A percentile compares a stretch with the other conserved stretches of the same genome.
phyloP scores from a whole-genome alignment of 164 flowering plant species.

The Paratinospora sagittata region DNA sequence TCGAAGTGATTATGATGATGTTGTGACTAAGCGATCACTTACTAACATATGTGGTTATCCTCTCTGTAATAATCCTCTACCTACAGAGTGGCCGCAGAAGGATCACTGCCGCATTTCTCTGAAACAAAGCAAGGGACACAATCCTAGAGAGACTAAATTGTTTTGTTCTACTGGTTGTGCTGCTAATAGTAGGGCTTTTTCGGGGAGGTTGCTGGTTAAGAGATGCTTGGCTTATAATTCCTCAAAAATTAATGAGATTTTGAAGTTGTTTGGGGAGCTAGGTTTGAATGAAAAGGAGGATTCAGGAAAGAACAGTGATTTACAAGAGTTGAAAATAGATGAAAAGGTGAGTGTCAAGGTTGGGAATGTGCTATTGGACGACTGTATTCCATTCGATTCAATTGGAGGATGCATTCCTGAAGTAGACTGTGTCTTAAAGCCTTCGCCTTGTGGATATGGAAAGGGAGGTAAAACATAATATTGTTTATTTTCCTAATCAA shows the following conservation, averaged over 20 bases:
- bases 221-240: slow-evolving; percentile 31
- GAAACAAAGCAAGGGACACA: slow-evolving; percentile 75
- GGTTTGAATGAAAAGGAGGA: slow-evolving; percentile 17
- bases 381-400: slow-evolving; percentile 72
- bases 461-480: slow-evolving; percentile 30
- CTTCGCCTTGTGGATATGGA: slow-evolving; percentile 5
- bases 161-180: slow-evolving; percentile 65
- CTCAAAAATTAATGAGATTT: slow-evolving; percentile 35
- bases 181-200: slow-evolving; percentile 50
- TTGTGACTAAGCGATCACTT: slow-evolving; percentile 72
- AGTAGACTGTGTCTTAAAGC: slow-evolving; percentile 21
- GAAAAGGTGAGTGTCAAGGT: slow-evolving; percentile 54
- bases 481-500: neutral
- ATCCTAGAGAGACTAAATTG: slow-evolving; percentile 57
- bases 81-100: slow-evolving; percentile 27
- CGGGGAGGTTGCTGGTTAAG: slow-evolving; percentile 42
- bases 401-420: slow-evolving; percentile 88
- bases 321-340: slow-evolving; percentile 46
- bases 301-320: slow-evolving; percentile 32
- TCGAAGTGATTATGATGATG: slow-evolving; percentile 61
- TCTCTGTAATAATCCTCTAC: slow-evolving; percentile 52
- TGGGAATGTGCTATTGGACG: slow-evolving; percentile 40
- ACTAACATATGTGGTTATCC: slow-evolving; percentile 71
- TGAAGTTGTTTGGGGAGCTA: slow-evolving; percentile 49
- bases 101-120: slow-evolving; percentile 63